Evolutionary conservation across 1,284 basidiomycete genomes (phyloP), one percentile per base, ranked within the genome.

Genomic region (Ganoderma boninense): DNA sequence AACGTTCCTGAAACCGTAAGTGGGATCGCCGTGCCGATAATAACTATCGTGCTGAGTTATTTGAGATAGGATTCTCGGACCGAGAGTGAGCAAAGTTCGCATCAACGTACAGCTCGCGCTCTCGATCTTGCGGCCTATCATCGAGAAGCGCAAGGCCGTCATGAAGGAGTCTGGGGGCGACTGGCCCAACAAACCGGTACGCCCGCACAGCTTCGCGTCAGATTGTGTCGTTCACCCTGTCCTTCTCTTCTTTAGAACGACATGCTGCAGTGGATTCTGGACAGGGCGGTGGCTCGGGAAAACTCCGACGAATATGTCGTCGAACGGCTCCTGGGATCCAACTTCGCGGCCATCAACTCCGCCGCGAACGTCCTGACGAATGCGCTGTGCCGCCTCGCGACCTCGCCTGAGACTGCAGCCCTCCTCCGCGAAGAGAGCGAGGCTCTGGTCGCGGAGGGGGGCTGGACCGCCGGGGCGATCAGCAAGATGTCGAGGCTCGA

Each of bases 401-500:
- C 80, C 0, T 75, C 80, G 54, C 84, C 84, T 0, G 77, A 84
- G 32, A 83, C 82, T 57, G 73, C 84, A 14, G 71, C 79, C 23
- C 78, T 80, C 1, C 73, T 89, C 29, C 82, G 87, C 0, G 83
- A 86, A 46, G 87, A 89, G 74, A 78, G 86, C 0, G 83, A 84
- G 23, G 40, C 67, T 0, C 77, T 84, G 2, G 68, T 84, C 6
- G 66, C 72, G 0, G 76, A 77, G 43, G 82, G 86, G 46, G 70
- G 67, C 5, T 87, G 86, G 84, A 84, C 83, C 1, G 87, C 86
- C 72, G 74, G 74, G 0, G 78, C 83, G 0, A 77, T 89, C 68
- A 75, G 72, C 7, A 85, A 84, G 64, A 82, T 89, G 82, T 76
- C 78, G 67, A 86, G 85, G 67, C 71, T 89, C 29, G 87, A 89